Conservation (phyloP, 2,329 filamentous ascomycete species). For the Lasiodiplodia sp. region DNA sequence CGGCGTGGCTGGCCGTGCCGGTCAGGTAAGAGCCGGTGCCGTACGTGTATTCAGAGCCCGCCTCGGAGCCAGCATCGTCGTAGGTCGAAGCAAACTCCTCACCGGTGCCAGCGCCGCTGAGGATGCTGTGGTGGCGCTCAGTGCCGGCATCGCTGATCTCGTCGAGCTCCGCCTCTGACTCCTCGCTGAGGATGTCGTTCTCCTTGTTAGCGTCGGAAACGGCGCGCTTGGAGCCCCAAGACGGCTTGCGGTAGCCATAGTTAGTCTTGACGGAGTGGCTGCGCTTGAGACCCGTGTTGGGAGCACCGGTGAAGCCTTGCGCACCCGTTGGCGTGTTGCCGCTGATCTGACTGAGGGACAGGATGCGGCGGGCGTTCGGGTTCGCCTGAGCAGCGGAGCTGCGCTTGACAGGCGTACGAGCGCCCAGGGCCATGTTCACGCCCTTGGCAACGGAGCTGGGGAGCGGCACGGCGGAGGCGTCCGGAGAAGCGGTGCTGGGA, state of each 20-base stretch:
- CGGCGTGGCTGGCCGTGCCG: slow-evolving; percentile 55
- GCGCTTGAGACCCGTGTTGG: slow-evolving; percentile 60
- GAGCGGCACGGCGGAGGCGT: slow-evolving; percentile 37
- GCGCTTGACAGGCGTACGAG: slow-evolving; percentile 51
- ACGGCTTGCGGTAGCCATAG: slow-evolving; percentile 46
- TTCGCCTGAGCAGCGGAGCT: slow-evolving; percentile 43
- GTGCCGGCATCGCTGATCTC: slow-evolving; percentile 47
- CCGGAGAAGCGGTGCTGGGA: slow-evolving; percentile 1
- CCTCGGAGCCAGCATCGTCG: slow-evolving; percentile 49
- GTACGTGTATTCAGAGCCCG: slow-evolving; percentile 54
- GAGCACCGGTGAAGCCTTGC: slow-evolving; percentile 37
- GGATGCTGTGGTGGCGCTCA: slow-evolving; percentile 48
- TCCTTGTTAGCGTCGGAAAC: slow-evolving; percentile 51
- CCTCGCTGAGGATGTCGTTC: slow-evolving; percentile 55
- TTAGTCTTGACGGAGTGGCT: slow-evolving; percentile 51
- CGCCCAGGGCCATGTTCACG: slow-evolving; percentile 58
- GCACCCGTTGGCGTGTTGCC: slow-evolving; percentile 68
- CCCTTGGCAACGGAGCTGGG: slow-evolving; percentile 46
- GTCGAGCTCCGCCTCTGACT: slow-evolving; percentile 41
- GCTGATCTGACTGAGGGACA: slow-evolving; percentile 89
- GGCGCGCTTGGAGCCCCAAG: slow-evolving; percentile 38
- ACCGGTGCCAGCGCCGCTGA: slow-evolving; percentile 47
- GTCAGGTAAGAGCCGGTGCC: slow-evolving; percentile 59
- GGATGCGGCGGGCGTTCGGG: slow-evolving; percentile 71
- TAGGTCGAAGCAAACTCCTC: slow-evolving; percentile 58